These are phyloP conservation scores for Lentinula aciculospora DNA, from an alignment of 768 basidiomycete genomes.

Conservation along the genomic window DNA sequence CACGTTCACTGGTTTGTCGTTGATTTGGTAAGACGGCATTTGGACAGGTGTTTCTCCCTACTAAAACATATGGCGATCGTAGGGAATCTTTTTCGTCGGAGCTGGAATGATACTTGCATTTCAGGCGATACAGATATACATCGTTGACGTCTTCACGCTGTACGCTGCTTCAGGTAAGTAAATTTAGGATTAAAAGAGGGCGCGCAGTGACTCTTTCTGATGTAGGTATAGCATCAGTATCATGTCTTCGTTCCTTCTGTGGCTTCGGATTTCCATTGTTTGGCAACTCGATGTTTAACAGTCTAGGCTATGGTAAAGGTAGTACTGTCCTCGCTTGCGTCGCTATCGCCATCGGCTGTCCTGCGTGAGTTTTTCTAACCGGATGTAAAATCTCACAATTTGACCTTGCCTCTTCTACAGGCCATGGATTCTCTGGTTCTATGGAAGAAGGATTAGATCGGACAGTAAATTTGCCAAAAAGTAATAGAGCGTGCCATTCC, in stretches of 20 bases:
- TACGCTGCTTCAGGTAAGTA: conserved; percentile 60
- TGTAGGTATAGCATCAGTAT: conserved; percentile 47
- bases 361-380: conserved; percentile 34
- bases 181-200: neutral
- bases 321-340: conserved; percentile 57
- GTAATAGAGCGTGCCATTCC: neutral
- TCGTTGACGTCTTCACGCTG: conserved; percentile 62
- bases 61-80: neutral
- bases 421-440: conserved; percentile 38
- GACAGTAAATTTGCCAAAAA: conserved; percentile 17
- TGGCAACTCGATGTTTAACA: conserved; percentile 59
- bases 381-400: neutral
- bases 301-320: conserved; percentile 66
- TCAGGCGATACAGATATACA: conserved; percentile 60
- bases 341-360: conserved; percentile 57
- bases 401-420: conserved; percentile 15
- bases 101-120: conserved; percentile 54
- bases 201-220: conserved; percentile 27
- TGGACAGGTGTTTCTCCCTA: conserved; percentile 3
- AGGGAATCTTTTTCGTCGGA: conserved; percentile 57
- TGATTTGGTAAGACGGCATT: conserved; percentile 45
- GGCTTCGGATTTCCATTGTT: conserved; percentile 82
- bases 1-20: conserved; percentile 64
- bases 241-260: conserved; percentile 55
- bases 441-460: conserved; percentile 34